phyloP scores from a whole-genome alignment of 129 eudicot species.

The Flaveria ramosissima region DNA sequence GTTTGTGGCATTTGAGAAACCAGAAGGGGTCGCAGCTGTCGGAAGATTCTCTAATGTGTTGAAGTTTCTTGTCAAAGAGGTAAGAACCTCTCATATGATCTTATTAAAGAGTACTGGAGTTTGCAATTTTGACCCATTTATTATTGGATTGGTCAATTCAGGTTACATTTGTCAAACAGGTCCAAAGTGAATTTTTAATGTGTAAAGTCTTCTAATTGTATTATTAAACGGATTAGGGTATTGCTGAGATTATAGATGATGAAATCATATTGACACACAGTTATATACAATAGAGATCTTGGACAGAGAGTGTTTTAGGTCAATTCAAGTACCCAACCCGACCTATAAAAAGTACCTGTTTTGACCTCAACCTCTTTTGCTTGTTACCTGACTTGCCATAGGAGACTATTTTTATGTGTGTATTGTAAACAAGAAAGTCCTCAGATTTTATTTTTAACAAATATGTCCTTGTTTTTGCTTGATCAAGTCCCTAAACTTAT shows the following conservation, averaged over 20 bases:
- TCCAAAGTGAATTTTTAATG: not conserved
- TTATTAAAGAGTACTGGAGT: not conserved
- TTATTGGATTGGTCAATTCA: not conserved
- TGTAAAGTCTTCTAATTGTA: not conserved
- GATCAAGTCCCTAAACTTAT: not conserved
- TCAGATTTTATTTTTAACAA: not conserved
- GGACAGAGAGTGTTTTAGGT: not conserved
- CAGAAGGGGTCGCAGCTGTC: constrained; percentile 75
- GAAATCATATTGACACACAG: not conserved
- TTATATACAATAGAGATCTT: not conserved
- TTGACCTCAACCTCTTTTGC: not conserved
- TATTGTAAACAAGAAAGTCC: not conserved
- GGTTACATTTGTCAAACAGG: not conserved
- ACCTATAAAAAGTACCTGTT: not conserved
- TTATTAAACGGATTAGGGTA: not conserved
- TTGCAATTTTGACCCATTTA: not conserved
- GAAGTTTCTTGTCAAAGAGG: constrained; percentile 89
- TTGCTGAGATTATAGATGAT: not conserved
- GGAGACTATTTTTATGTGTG: no score
- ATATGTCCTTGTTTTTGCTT: not conserved
- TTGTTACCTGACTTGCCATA: not conserved
- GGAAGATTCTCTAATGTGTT: constrained; percentile 81
- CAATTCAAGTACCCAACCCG: not conserved
- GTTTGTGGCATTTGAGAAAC: constrained; percentile 90
- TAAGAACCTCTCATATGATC: constrained; percentile 21